phyloP scores from a whole-genome alignment of 2,329 filamentous ascomycete genomes.

The Raffaelea albimanens region DNA sequence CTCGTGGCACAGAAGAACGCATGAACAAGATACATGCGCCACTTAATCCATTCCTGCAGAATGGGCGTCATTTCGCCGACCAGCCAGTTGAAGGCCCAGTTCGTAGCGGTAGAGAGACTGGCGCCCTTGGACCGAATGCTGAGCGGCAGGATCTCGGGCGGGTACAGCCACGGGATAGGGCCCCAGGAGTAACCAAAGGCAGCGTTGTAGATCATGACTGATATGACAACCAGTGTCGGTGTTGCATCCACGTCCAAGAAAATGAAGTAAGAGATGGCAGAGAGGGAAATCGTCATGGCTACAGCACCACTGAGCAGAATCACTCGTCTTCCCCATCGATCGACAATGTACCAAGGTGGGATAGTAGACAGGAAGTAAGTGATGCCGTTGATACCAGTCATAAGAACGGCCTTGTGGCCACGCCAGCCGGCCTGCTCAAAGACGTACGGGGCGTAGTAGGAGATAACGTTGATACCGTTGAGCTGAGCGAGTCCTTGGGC shows the following conservation, averaged over 20 bases:
- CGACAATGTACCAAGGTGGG: conserved; percentile 94
- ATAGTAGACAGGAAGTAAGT: conserved; percentile 89
- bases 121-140: conserved; percentile 97
- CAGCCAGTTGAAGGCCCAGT: conserved; percentile 98
- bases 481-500: conserved; percentile 92
- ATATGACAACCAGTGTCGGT: conserved; percentile 76
- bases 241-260: conserved; percentile 74
- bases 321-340: conserved; percentile 78
- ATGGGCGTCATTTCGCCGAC: conserved; percentile 93
- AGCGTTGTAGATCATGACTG: conserved; percentile 98
- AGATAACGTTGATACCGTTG: conserved; percentile 99
- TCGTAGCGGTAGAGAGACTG: conserved; percentile 88
- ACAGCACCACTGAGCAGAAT: conserved; percentile 86
- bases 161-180: conserved; percentile 95
- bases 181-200: conserved; percentile 94
- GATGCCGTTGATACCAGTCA: conserved; percentile 89
- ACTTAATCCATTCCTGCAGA: conserved; percentile 82
- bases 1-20: conserved; percentile 94
- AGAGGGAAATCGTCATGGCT: conserved; percentile 81
- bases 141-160: conserved; percentile 93
- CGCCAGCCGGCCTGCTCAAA: conserved; percentile 96
- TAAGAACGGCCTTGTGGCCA: conserved; percentile 82
- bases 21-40: conserved; percentile 89
- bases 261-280: conserved; percentile 89
- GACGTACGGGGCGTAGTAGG: conserved; percentile 93